Conservation (phyloP, 805 yeast genomes). For the Ogataea corticis region DNA sequence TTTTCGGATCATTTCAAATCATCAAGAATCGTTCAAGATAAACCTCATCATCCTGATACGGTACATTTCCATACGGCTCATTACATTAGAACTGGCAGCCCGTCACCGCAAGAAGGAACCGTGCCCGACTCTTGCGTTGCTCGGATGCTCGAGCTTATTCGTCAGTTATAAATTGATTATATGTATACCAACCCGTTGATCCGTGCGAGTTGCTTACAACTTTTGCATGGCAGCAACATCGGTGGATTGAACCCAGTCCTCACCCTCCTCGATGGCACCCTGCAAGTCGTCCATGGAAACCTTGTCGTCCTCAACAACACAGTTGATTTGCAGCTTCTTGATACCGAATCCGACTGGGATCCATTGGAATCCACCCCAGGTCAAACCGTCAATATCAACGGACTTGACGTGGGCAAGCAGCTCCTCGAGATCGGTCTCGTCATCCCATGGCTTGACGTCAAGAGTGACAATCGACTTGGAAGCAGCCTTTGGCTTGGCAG, state of each 20-base stretch:
- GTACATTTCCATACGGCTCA: too few species aligned
- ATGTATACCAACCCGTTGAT: too few species aligned
- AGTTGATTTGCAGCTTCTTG: constrained; percentile 97
- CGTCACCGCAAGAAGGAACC: too few species aligned
- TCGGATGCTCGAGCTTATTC: too few species aligned
- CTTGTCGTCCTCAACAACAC: constrained; percentile 96
- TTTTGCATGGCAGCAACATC: constrained; percentile 99
- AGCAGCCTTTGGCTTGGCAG: constrained; percentile 96
- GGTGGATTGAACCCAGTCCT: constrained; percentile 99
- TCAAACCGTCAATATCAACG: constrained; percentile 87
- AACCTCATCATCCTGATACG: too few species aligned
- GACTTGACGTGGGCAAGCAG: constrained; percentile 83
- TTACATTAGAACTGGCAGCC: too few species aligned
- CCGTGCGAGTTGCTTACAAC: constrained; percentile 52
- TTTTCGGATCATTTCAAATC: too few species aligned
- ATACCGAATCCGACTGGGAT: constrained; percentile 99
- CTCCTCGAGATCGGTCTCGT: constrained; percentile 93
- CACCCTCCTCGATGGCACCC: constrained; percentile 78
- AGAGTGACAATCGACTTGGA: constrained; percentile 96
- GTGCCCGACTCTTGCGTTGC: too few species aligned
- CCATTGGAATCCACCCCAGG: constrained; percentile 97
- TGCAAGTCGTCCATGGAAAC: constrained; percentile 92
- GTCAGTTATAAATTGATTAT: too few species aligned
- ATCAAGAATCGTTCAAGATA: too few species aligned
- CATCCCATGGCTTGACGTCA: constrained; percentile 99